Evolutionary conservation across 176 grass and related monocot species (phyloP).

Genomic region (Oryza punctata): DNA sequence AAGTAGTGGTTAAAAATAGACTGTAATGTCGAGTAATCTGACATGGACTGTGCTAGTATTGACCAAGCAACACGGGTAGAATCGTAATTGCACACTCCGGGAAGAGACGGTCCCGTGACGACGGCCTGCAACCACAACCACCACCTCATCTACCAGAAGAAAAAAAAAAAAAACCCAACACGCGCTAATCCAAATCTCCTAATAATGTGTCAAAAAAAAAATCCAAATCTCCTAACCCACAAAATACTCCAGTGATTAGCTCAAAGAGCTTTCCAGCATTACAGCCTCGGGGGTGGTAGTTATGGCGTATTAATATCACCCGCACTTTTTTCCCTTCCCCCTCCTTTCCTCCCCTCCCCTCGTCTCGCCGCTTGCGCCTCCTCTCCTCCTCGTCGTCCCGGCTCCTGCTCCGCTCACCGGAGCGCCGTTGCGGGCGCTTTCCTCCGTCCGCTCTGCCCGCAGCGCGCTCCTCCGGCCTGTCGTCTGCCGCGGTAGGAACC

Average conservation of each 20-base stretch:
- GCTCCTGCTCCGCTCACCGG: constrained; percentile 29
- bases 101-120: constrained; percentile 26
- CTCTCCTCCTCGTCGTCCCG: not conserved
- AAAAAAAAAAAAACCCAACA: not conserved
- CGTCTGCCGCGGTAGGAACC: not conserved
- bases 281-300: constrained; percentile 18
- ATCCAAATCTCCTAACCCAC: no score
- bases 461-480: not conserved
- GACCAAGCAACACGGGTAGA: not conserved
- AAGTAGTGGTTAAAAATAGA: no score
- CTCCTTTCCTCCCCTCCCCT: constrained; percentile 13
- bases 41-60: not conserved
- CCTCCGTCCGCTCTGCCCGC: not conserved
- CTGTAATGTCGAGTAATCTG: no score
- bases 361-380: constrained; percentile 14
- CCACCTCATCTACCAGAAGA: constrained; percentile 33
- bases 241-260: not conserved
- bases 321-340: constrained; percentile 43
- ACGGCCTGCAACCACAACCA: constrained; percentile 37
- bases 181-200: not conserved
- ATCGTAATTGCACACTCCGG: not conserved
- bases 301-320: constrained; percentile 58
- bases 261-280: not conserved
- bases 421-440: constrained; percentile 18
- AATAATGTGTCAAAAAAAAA: no score